These are phyloP conservation scores for Boechera divaricarpa DNA, from an alignment of 345 rosid genomes.

Conservation along the genomic window DNA sequence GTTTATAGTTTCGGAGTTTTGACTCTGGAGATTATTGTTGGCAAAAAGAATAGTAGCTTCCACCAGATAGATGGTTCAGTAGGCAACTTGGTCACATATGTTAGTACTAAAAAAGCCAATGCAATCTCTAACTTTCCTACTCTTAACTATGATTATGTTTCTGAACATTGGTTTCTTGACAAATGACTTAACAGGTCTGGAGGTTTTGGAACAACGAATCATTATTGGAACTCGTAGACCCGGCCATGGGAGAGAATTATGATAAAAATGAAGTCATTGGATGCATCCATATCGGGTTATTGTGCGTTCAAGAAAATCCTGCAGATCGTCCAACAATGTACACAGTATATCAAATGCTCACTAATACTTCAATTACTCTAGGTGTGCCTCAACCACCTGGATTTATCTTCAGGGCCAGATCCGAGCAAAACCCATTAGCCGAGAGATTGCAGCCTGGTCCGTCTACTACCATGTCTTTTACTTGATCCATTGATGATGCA, in stretches of 20 bases:
- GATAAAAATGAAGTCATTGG: conserved; percentile 18
- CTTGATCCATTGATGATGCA: conserved; percentile 29
- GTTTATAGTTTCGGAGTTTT: conserved; percentile 39
- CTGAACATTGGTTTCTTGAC: neutral
- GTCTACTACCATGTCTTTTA: neutral
- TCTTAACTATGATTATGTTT: neutral
- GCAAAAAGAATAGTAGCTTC: conserved; percentile 27
- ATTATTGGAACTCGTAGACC: conserved; percentile 22
- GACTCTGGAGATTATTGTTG: conserved; percentile 30
- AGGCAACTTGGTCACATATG: conserved; percentile 26
- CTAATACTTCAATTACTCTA: conserved; percentile 4
- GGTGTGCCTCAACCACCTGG: conserved; percentile 33
- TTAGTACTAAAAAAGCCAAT: neutral
- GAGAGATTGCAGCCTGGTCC: conserved; percentile 7
- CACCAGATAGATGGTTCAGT: neutral
- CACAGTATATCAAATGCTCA: conserved; percentile 20
- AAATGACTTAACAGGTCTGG: conserved; percentile 3
- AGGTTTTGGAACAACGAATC: conserved; percentile 31
- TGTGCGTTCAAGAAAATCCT: conserved; percentile 27
- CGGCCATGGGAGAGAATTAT: conserved; percentile 11
- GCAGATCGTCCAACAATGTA: conserved; percentile 39
- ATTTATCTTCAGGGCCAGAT: conserved; percentile 16
- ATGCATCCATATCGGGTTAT: conserved; percentile 19
- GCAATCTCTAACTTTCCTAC: neutral
- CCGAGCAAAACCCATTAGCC: neutral